Evolutionary conservation across 2,329 filamentous ascomycete species (phyloP), one percentile per base, ranked within the genome.

Genomic region (Trichophyton rubrum): DNA sequence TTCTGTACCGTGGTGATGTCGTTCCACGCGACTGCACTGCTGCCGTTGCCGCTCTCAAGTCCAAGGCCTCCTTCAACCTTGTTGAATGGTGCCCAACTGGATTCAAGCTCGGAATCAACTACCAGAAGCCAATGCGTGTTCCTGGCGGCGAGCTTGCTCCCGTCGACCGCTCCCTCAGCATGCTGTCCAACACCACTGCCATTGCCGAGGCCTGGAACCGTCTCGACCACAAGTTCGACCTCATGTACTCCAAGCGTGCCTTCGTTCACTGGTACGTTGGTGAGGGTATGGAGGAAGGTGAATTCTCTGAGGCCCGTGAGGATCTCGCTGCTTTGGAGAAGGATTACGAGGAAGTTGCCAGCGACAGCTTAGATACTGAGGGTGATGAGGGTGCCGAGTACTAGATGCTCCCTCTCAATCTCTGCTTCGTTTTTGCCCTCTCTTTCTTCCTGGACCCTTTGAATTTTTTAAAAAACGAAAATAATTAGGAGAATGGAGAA

Each of bases 21-120:
- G 93, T 97, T 64, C 89, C 92, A 78, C 95, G 95, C 80, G 92
- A 97, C 72, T 89, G 89, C 67, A 89, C 96, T 81, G 84, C 80
- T 63, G 92, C 93, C 66, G 91, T 97, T 68, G 91, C 92, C 64
- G 90, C 89, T 67, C 88, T 97, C 74, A 99, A 97, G 89, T 96
- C 93, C 77, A 97, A 96, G 88, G 88, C 90, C 72, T 96, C 93
- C 70, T 95, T 99, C 75, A 91, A 97, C 80, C 96, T 97, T 75
- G 93, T 99, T 74, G 93, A 99, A 81, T 99, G 93, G 93, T 99
- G 93, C 85, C 93, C 93, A 64, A 99, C 93, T 78, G 93, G 93
- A 69, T 99, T 99, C 88, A 99, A 99, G 89, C 89, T 99, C 69
- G 93, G 93, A 83, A 99, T 99, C 83, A 96, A 91, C 88, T 97